Evolutionary conservation across 2,329 filamentous ascomycete genomes (phyloP), one percentile per base, ranked within the genome.

Genomic region (Capronia coronata): DNA sequence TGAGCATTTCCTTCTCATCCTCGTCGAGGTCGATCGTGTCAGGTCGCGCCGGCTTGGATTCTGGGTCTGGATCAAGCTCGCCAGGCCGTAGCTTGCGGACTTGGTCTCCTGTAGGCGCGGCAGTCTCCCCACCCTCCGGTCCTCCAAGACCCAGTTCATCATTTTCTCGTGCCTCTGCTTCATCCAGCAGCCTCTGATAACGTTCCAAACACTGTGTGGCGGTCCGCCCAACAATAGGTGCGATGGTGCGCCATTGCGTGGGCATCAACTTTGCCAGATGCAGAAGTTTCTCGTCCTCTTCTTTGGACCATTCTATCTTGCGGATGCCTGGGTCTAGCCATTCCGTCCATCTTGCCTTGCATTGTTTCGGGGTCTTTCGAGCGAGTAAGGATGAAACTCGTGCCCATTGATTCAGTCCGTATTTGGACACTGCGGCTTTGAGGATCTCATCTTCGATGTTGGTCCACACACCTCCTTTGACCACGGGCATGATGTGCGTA

Each of bases 1-100:
- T 96, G 63, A 98, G 71, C 93, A 98, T 98, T 70, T 98, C 93
- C 74, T 98, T 97, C 70, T 98, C 93, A 65, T 98, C 93, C 67
- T 98, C 93, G 65, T 98, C 93, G 62, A 98, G 82, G 69, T 98
- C 93, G 65, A 98, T 93, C 4, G 93, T 96, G 68, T 98, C 93
- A 32, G 93, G 93, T 52, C 90, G 79, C 29, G 93, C 93, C 48
- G 93, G 93, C 68, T 96, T 96, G 60, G 86, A 93, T 70, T 98
- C 93, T 8, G 93, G 89, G 63, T 97, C 91, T n/a, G 91, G 90
- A 62, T 98, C 93, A 54, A 96, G 79, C 71, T 98, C 93, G 59
- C 93, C 93, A 4, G 93, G 91, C 51, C 73, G 83, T 66, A 98
- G 70, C 60, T 83, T 82, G 64, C 93, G 80, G 46, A 97, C 89